Conservation (phyloP, 495 filamentous ascomycete genomes). For the Talaromyces proteolyticus region DNA sequence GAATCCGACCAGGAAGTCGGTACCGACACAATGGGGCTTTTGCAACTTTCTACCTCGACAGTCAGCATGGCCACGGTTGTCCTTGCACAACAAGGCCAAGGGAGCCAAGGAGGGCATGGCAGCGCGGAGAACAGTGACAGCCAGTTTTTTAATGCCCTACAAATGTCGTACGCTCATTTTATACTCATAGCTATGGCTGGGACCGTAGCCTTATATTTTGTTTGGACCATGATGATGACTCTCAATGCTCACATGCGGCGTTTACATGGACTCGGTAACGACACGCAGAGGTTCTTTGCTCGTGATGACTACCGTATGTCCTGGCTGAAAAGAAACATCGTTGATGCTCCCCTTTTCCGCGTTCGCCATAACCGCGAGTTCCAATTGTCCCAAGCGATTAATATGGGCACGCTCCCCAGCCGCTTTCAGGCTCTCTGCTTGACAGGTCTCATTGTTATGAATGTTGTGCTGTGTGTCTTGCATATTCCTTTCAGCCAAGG, state of each 20-base stretch:
- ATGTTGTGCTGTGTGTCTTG: slow-evolving; percentile 72
- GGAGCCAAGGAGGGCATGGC: background rate
- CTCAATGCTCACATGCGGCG: slow-evolving; percentile 63
- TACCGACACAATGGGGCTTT: background rate
- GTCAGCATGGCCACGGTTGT: background rate
- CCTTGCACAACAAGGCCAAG: background rate
- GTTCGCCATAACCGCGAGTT: slow-evolving; percentile 86
- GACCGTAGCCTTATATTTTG: slow-evolving; percentile 41
- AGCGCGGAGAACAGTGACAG: background rate
- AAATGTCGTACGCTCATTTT: slow-evolving; percentile 23
- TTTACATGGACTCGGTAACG: slow-evolving; percentile 67
- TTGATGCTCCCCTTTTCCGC: slow-evolving; percentile 78
- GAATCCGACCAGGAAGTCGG: too few species aligned
- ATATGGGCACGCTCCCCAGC: slow-evolving; percentile 80
- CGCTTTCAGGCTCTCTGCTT: slow-evolving; percentile 76
- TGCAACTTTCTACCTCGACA: background rate
- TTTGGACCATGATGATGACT: slow-evolving; percentile 44
- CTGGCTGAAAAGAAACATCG: slow-evolving; percentile 68
- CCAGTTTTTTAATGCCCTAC: slow-evolving; percentile 2
- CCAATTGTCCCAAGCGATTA: slow-evolving; percentile 67
- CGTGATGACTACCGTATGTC: slow-evolving; percentile 42
- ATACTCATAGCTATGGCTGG: slow-evolving; percentile 42
- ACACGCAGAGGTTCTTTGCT: slow-evolving; percentile 59
- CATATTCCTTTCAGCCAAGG: slow-evolving; percentile 52
- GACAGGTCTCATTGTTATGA: slow-evolving; percentile 63